phyloP scores from a whole-genome alignment of 768 basidiomycete genomes.

The Tylopilus intermedius region DNA sequence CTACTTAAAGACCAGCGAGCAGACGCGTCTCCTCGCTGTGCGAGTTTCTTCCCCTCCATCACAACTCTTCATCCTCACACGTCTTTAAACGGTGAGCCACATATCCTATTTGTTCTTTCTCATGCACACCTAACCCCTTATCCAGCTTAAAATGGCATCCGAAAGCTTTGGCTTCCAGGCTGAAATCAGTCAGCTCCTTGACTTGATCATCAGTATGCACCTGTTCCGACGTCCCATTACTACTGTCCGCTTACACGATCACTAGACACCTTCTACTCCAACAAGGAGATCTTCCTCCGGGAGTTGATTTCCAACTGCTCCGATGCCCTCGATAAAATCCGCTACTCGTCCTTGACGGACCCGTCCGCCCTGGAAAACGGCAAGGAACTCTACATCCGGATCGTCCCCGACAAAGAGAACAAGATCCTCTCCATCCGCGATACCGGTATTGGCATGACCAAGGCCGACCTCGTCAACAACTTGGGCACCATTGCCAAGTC shows the following conservation, averaged over 20 bases:
- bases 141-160: constrained; percentile 52
- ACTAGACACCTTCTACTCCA: constrained; percentile 98
- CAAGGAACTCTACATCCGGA: constrained; percentile 92
- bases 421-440: constrained; percentile 89
- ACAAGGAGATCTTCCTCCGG: constrained; percentile 99
- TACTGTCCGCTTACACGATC: constrained; percentile 10
- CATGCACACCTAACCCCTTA: constrained; percentile 10
- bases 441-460: constrained; percentile 99
- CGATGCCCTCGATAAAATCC: constrained; percentile 99
- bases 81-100: constrained; percentile 14
- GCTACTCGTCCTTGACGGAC: constrained; percentile 93
- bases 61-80: constrained; percentile 7
- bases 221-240: background rate
- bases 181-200: constrained; percentile 97
- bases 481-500: constrained; percentile 94
- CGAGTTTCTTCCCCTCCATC: constrained; percentile 6
- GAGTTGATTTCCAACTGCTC: constrained; percentile 96
- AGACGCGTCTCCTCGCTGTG: constrained; percentile 14
- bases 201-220: constrained; percentile 92
- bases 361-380: constrained; percentile 82
- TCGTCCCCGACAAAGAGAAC: constrained; percentile 94
- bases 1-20: constrained; percentile 34
- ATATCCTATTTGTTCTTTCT: background rate
- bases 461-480: constrained; percentile 99
- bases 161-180: constrained; percentile 97